A percentile compares a stretch with the other conserved stretches of the same genome.
Conservation (phyloP, 192 early-diverging fungal genomes). For the Rhizoclosmatium sp. region DNA sequence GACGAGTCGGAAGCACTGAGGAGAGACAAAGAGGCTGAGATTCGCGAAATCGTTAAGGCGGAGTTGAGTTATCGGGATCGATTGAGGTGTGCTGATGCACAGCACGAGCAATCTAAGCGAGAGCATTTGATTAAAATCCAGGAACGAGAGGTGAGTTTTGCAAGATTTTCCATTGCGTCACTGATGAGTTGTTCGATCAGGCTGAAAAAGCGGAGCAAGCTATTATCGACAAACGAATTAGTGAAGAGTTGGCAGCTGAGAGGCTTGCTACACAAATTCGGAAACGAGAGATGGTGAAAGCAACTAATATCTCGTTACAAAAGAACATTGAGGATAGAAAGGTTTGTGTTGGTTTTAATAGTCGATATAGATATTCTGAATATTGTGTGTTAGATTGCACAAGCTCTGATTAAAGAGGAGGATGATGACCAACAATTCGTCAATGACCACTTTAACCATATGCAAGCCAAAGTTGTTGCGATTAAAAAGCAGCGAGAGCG, state of each 20-base stretch:
- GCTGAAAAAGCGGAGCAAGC: conserved; percentile 14
- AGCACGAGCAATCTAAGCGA: background rate
- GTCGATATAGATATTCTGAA: background rate
- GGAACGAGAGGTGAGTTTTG: conserved; percentile 20
- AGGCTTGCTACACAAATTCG: background rate
- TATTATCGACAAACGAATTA: conserved; percentile 18
- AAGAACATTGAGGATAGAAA: conserved; percentile 32
- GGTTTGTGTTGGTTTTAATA: background rate
- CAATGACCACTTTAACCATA: conserved; percentile 43
- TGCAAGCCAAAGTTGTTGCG: conserved; percentile 43
- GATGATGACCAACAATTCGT: conserved; percentile 26
- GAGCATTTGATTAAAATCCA: background rate
- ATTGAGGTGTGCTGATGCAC: background rate
- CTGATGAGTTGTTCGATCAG: background rate
- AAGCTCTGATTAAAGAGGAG: conserved; percentile 14
- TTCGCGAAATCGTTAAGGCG: conserved; percentile 14
- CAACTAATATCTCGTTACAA: conserved; percentile 12
- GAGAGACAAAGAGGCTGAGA: conserved; percentile 9
- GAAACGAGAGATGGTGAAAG: background rate
- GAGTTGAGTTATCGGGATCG: conserved; percentile 13
- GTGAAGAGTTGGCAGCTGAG: conserved; percentile 4
- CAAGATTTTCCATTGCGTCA: too few relatives aligned
- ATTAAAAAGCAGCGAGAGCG: conserved; percentile 39
- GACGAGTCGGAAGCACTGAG: conserved; percentile 5
- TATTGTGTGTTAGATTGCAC: background rate